phyloP scores from a whole-genome alignment of 192 early-diverging fungal genomes.

The Entophlyctis luteolus region DNA sequence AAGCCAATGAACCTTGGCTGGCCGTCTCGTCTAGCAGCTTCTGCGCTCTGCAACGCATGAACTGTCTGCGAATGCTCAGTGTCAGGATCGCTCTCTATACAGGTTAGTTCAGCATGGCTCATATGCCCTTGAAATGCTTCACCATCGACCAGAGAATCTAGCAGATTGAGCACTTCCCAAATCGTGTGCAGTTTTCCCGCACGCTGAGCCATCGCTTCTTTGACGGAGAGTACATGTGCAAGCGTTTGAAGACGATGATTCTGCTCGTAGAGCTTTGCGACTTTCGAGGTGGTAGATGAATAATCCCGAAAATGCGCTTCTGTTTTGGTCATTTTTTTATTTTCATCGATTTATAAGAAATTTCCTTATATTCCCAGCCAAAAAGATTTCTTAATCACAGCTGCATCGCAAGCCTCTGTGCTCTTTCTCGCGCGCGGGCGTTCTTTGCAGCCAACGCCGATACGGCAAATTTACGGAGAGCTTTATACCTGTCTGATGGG shows the following conservation, averaged over 20 bases:
- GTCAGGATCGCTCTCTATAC: slow-evolving; percentile 56
- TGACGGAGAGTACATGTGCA: too few species aligned
- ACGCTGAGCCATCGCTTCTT: too few species aligned
- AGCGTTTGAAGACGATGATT: too few species aligned
- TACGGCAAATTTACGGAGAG: neutral
- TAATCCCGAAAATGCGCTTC: neutral
- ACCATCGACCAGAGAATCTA: slow-evolving; percentile 44
- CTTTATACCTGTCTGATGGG: neutral
- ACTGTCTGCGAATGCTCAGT: slow-evolving; percentile 47
- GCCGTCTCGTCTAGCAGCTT: slow-evolving; percentile 39
- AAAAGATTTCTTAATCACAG: neutral
- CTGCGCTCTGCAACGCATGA: slow-evolving; percentile 51
- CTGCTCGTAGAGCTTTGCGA: neutral
- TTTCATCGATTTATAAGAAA: too few species aligned
- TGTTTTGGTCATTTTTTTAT: too few species aligned
- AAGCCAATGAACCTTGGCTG: slow-evolving; percentile 29
- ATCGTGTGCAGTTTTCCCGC: too few species aligned
- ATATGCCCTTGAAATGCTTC: too few species aligned
- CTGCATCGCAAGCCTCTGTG: neutral
- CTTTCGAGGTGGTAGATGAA: neutral
- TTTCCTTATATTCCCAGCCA: too few species aligned
- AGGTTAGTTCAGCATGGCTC: too few species aligned
- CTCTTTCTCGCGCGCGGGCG: neutral
- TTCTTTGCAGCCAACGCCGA: neutral
- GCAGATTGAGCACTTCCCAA: slow-evolving; percentile 46